Percentiles rank a stretch among this genome's conserved stretches.
Conservation (phyloP, 257 asterid species). For the Coffea canephora region DNA sequence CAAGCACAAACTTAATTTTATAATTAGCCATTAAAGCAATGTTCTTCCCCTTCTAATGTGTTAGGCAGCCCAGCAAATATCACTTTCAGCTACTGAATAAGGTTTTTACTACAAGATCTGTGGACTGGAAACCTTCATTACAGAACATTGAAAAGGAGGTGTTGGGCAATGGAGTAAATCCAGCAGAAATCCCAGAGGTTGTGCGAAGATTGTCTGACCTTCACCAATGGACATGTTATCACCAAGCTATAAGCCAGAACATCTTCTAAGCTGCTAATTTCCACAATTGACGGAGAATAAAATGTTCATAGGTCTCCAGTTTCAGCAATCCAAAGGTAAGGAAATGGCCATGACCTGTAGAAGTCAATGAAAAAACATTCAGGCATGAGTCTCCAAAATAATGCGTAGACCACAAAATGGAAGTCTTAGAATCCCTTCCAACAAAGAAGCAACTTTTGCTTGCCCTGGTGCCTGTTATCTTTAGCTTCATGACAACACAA, state of each 20-base stretch:
- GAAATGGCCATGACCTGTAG: constrained; percentile 9
- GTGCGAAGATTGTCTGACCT: constrained; percentile 6
- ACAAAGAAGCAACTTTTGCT: neutral
- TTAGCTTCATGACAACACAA: neutral
- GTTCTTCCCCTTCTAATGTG: neutral
- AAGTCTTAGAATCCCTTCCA: neutral
- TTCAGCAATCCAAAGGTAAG: neutral
- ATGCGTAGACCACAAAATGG: neutral
- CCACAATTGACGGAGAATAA: neutral
- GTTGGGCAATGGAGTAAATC: neutral
- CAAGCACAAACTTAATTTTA: neutral
- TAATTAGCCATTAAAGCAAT: neutral
- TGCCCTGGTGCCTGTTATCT: neutral
- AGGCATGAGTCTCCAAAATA: neutral
- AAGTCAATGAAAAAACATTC: neutral
- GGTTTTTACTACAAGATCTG: constrained; percentile 1
- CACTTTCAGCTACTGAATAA: neutral
- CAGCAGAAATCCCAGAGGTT: neutral
- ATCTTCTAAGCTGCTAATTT: constrained; percentile 5
- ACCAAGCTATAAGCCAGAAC: neutral
- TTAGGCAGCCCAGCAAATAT: neutral
- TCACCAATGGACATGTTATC: neutral
- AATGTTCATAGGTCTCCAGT: neutral
- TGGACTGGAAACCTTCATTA: neutral
- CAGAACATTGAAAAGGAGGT: neutral